Evolutionary conservation across 352 stramenopile species (phyloP).

Genomic region (Bremia lactucae): DNA sequence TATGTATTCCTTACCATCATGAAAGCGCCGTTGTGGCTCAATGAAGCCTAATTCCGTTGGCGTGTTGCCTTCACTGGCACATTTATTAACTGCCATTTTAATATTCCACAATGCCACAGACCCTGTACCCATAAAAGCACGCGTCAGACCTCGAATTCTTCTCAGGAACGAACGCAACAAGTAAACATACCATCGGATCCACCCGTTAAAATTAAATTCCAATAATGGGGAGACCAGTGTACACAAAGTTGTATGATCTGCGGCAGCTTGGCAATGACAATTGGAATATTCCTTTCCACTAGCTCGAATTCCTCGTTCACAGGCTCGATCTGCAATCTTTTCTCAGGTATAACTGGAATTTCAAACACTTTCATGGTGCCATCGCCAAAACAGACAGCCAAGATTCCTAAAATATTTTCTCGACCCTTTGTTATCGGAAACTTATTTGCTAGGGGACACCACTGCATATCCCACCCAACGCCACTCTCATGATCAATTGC

Average conservation of each 20-base stretch:
- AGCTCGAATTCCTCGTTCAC: conserved; percentile 6
- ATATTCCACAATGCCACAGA: conserved; percentile 76
- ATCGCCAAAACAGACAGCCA: conserved; percentile 68
- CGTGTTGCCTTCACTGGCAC: neutral
- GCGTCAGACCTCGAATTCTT: neutral
- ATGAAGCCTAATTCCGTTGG: conserved; percentile 16
- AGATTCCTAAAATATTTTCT: conserved; percentile 36
- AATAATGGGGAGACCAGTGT: conserved; percentile 61
- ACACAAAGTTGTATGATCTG: conserved; percentile 53
- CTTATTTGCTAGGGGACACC: conserved; percentile 43
- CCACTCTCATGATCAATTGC: conserved; percentile 67
- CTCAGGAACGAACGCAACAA: neutral
- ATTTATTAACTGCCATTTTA: conserved; percentile 16
- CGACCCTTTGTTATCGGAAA: conserved; percentile 17
- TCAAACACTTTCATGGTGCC: conserved; percentile 63
- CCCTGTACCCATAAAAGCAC: conserved; percentile 20
- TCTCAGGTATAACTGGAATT: conserved; percentile 31
- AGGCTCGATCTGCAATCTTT: conserved; percentile 22
- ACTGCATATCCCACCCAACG: conserved; percentile 75
- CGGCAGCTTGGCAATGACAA: conserved; percentile 32
- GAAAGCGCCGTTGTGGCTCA: conserved; percentile 66
- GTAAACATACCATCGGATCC: conserved; percentile 50
- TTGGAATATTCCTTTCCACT: conserved; percentile 38
- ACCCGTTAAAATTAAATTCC: conserved; percentile 68
- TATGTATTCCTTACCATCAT: conserved; percentile 66